A percentile compares a stretch with the other conserved stretches of the same genome.
phyloP scores from a whole-genome alignment of 176 grass and related monocot species.

The Oropetium thomaeum region DNA sequence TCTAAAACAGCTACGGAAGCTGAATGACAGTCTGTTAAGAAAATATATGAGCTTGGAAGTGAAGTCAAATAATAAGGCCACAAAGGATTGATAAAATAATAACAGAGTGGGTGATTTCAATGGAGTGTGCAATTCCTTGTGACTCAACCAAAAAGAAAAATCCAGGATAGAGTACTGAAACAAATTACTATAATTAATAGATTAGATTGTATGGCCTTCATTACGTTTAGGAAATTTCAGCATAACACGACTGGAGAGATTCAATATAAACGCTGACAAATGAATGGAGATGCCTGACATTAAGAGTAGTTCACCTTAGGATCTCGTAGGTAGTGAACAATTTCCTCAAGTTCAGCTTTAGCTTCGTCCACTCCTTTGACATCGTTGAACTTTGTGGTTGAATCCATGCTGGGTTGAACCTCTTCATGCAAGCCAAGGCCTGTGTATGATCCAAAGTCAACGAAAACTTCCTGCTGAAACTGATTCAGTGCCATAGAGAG shows the following conservation, averaged over 20 bases:
- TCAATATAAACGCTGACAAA: not conserved
- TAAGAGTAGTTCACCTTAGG: constrained; percentile 67
- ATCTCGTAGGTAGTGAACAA: constrained; percentile 97
- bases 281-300: constrained; percentile 2
- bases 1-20: not conserved
- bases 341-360: constrained; percentile 98
- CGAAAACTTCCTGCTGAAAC: constrained; percentile 4
- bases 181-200: not conserved
- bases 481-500: not conserved
- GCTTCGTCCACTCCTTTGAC: constrained; percentile 97
- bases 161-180: not conserved
- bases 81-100: not conserved
- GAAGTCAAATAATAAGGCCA: not conserved
- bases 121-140: not conserved
- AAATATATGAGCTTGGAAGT: not conserved
- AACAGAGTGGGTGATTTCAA: not conserved
- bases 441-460: constrained; percentile 36
- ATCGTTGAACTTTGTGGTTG: constrained; percentile 87
- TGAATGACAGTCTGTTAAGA: not conserved
- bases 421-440: constrained; percentile 86
- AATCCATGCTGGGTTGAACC: constrained; percentile 86
- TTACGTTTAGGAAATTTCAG: not conserved
- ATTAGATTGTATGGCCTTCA: not conserved
- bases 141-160: not conserved
- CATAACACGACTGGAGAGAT: not conserved